phyloP scores from a whole-genome alignment of 345 rosid species.

The Hevea brasiliensis region DNA sequence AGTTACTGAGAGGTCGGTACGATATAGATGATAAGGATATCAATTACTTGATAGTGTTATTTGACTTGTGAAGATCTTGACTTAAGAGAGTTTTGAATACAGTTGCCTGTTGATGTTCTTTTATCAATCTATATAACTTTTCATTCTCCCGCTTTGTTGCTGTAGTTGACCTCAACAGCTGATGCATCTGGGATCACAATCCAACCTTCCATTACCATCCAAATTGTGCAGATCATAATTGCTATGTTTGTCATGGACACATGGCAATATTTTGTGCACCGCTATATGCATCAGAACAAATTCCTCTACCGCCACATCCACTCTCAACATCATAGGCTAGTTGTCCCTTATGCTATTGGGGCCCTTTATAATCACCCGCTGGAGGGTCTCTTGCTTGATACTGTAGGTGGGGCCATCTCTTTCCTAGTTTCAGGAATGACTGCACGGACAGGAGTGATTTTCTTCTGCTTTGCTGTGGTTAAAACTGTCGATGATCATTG shows the following conservation, averaged over 20 bases:
- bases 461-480: constrained; percentile 65
- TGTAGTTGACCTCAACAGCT: constrained; percentile 53
- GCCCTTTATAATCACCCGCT: constrained; percentile 73
- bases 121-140: neutral
- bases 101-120: neutral
- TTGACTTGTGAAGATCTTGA: neutral
- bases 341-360: constrained; percentile 67
- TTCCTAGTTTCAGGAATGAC: constrained; percentile 77
- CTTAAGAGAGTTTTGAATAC: neutral
- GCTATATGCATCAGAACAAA: constrained; percentile 72
- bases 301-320: constrained; percentile 66
- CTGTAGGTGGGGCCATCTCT: constrained; percentile 64
- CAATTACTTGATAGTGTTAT: constrained; percentile 1
- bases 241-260: constrained; percentile 73
- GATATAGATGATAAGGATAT: constrained; percentile 5
- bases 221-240: constrained; percentile 46
- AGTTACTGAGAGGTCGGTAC: constrained; percentile 4
- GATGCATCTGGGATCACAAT: constrained; percentile 39
- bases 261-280: constrained; percentile 70
- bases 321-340: constrained; percentile 69
- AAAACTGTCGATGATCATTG: constrained; percentile 76
- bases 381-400: constrained; percentile 70
- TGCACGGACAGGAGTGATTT: constrained; percentile 56
- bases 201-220: constrained; percentile 53
- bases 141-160: constrained; percentile 3